Conservation (phyloP, 2,329 filamentous ascomycete genomes). For the Aspergillus floridensis region DNA sequence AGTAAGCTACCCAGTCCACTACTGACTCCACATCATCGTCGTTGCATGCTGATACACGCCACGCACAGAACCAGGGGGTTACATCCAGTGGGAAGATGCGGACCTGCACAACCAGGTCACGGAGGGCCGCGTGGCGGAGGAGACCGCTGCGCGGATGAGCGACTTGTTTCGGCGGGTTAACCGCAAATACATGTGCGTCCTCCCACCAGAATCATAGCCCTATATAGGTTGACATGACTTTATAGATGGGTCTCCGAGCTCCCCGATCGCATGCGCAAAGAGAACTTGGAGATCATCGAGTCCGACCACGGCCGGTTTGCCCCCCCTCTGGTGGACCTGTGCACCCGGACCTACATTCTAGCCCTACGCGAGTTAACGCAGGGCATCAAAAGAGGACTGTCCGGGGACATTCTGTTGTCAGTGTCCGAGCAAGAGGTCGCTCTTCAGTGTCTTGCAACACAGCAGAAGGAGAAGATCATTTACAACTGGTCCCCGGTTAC, state of each 20-base stretch:
- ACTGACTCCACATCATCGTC: too few species aligned
- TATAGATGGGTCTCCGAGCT: too few species aligned
- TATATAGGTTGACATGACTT: too few species aligned
- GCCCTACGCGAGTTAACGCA: neutral
- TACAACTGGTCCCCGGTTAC: conserved; percentile 13
- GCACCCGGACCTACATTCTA: conserved; percentile 1
- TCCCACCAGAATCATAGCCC: neutral
- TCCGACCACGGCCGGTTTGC: neutral
- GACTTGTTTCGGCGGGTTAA: neutral
- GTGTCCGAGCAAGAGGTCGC: neutral
- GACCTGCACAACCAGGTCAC: conserved; percentile 12
- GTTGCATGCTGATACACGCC: too few species aligned
- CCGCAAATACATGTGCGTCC: neutral
- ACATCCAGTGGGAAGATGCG: conserved; percentile 23
- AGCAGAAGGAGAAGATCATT: conserved; percentile 1
- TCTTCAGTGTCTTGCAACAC: neutral
- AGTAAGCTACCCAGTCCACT: too few species aligned
- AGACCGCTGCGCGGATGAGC: neutral
- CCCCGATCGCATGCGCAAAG: too few species aligned
- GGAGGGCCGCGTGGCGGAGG: neutral
- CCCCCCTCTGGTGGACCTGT: neutral
- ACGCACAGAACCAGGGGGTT: conserved; percentile 21
- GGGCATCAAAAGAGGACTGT: neutral
- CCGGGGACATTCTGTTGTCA: neutral
- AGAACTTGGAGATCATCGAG: too few species aligned